Percentiles rank a stretch among this genome's conserved stretches.
phyloP scores from a whole-genome alignment of 306 rosid species.

The Cicer judaicum region DNA sequence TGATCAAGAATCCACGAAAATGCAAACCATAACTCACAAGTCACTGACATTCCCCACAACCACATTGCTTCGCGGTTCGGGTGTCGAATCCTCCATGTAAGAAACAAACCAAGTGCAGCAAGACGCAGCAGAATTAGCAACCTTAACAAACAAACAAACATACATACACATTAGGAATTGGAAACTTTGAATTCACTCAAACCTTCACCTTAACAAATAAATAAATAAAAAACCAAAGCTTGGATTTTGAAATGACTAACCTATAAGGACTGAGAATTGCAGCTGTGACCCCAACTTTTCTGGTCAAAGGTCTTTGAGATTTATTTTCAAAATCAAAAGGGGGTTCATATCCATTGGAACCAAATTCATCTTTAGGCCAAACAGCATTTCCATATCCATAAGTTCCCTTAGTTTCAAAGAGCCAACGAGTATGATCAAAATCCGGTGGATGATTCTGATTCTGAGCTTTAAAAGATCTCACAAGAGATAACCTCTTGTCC shows the following conservation, averaged over 20 bases:
- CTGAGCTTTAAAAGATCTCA: conserved; percentile 78
- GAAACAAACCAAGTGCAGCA: conserved; percentile 72
- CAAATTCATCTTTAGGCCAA: conserved; percentile 87
- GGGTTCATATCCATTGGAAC: conserved; percentile 66
- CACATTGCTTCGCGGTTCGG: conserved; percentile 83
- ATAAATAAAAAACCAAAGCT: not conserved
- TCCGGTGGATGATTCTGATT: conserved; percentile 71
- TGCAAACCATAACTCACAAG: conserved; percentile 89
- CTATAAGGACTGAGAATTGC: conserved; percentile 89
- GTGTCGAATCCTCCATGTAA: conserved; percentile 84
- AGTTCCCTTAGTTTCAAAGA: conserved; percentile 85
- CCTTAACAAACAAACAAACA: conserved; percentile 49
- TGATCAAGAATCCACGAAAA: conserved; percentile 86
- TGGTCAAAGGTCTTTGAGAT: conserved; percentile 66
- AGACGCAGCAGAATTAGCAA: conserved; percentile 69
- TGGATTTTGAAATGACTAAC: conserved; percentile 32
- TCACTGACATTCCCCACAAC: conserved; percentile 86
- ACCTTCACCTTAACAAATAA: not conserved
- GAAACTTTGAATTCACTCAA: not conserved
- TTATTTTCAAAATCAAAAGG: conserved; percentile 75
- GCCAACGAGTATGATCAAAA: conserved; percentile 82
- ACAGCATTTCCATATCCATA: conserved; percentile 89
- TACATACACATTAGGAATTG: not conserved
- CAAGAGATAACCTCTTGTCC: conserved; percentile 78
- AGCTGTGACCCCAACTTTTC: conserved; percentile 75